Base-by-base conservation (phyloP, 2,329 filamentous ascomycete genomes). In the Aspergillus hiratsukae region DNA sequence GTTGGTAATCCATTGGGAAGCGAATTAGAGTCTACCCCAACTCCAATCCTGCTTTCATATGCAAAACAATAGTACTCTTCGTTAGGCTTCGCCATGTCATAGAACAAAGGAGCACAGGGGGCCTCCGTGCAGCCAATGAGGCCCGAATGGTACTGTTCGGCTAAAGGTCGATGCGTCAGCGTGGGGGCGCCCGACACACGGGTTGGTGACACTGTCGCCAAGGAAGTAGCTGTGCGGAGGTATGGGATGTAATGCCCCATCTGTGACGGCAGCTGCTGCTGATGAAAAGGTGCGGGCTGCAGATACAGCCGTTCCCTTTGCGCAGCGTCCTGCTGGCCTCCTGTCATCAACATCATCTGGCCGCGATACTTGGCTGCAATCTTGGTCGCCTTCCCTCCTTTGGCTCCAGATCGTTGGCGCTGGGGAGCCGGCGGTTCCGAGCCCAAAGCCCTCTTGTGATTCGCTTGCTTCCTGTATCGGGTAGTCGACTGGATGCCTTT, bases 401-500 rank as follows among this genome's bases (percentile, higher is more conserved):
- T 76, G 9, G 72, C 71, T 54, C 74, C 76, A 31, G 75, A 75
- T 51, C 69, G 67, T 59, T 75, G 75, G 55, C 74, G 72, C 58
- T 74, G 69, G 55, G 73, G 68, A 19, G 70, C 71, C 29, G 74
- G 69, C 21, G 67, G 61, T n/a, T 77, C 72, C 40, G 71, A 68
- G 58, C 63, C 69, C 41, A 64, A 61, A n/a, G 64, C 56, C 58
- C 74, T 77, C 60, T 75, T 80, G 59, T 66, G 67, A 54, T 68
- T 68, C 17, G 69, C 66, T 51, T 70, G 65, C 57, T 86, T 87
- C 61, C 88, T 84, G 71, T 89, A 91, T 61, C 87, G 79, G 1
- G 93, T 97, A 0, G 93, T 97, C 57, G 90, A 93, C 72, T 91
- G 85, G 51, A 97, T 89, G 27, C 60, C 89, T 25, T 87, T 76